Evolutionary conservation across 164 flowering plant species (phyloP).

Genomic region (Stephania japonica): DNA sequence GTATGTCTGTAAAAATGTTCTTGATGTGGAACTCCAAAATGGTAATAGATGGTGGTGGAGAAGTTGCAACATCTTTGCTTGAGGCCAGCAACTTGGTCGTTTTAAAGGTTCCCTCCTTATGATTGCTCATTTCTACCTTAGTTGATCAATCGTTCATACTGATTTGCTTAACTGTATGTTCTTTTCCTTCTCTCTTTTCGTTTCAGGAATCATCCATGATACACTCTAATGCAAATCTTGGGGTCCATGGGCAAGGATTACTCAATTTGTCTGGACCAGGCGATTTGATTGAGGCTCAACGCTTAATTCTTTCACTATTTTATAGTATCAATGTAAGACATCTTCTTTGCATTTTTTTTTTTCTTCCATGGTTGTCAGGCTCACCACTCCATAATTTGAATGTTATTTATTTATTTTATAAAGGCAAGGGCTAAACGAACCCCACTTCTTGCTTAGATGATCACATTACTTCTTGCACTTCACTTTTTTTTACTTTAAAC

Average conservation of each 20-base stretch:
- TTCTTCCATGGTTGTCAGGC: too few species aligned
- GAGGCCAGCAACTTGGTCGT: constrained; percentile 89
- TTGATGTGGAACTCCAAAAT: constrained; percentile 91
- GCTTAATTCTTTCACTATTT: constrained; percentile 81
- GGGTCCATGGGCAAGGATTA: constrained; percentile 96
- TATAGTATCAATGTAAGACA: constrained; percentile 82
- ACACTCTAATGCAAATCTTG: constrained; percentile 93
- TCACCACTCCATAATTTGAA: too few species aligned
- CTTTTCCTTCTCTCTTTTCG: neutral
- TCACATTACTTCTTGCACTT: too few species aligned
- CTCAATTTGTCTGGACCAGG: constrained; percentile 93
- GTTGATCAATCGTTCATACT: constrained; percentile 10
- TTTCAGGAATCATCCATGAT: constrained; percentile 80
- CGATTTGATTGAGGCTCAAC: constrained; percentile 85
- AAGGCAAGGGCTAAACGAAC: too few species aligned
- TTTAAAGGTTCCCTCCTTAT: constrained; percentile 53
- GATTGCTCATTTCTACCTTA: neutral
- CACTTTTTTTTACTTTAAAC: too few species aligned
- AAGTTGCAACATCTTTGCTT: constrained; percentile 85
- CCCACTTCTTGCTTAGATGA: too few species aligned
- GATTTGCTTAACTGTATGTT: neutral
- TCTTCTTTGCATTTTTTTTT: neutral
- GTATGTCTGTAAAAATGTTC: constrained; percentile 88
- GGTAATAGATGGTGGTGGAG: constrained; percentile 73
- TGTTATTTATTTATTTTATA: too few species aligned